A percentile compares a stretch with the other conserved stretches of the same genome.
Conservation (phyloP, 179 eudicot species). For the Heliamphora pulchella region DNA sequence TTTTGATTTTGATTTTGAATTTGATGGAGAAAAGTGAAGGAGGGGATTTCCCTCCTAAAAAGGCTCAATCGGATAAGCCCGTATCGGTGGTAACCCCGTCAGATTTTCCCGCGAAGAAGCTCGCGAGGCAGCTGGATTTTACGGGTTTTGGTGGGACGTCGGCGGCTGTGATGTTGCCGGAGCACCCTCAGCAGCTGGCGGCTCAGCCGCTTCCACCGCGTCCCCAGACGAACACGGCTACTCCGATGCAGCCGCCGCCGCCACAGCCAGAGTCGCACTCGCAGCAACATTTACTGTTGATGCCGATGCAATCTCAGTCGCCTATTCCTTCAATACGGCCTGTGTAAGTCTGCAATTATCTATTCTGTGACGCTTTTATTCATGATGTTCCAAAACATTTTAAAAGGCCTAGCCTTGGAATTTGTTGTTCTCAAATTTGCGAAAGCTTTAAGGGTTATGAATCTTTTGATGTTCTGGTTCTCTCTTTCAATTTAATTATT, state of each 20-base stretch:
- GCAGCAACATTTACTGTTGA: conserved; percentile 17
- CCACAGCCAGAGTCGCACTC: conserved; percentile 14
- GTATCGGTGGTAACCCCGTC: conserved; percentile 15
- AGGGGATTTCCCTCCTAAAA: conserved; percentile 46
- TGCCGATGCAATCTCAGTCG: conserved; percentile 31
- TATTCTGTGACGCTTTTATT: neutral
- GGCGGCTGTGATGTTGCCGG: conserved; percentile 18
- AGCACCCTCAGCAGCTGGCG: conserved; percentile 22
- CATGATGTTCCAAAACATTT: neutral
- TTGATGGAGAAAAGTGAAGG: conserved; percentile 54
- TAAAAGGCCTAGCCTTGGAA: conserved; percentile 1
- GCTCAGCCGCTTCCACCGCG: conserved; percentile 21
- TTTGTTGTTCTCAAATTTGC: neutral
- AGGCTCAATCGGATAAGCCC: conserved; percentile 21
- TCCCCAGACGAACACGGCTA: conserved; percentile 19
- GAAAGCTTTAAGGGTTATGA: neutral
- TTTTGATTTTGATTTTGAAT: conserved; percentile 13
- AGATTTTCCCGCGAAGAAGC: conserved; percentile 64
- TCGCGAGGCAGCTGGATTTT: conserved; percentile 83
- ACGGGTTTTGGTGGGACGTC: conserved; percentile 27
- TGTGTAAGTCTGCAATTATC: conserved; percentile 34
- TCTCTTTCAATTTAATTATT: neutral
- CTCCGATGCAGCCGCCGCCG: conserved; percentile 16
- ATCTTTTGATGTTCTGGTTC: neutral
- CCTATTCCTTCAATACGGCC: conserved; percentile 45